A percentile compares a stretch with the other conserved stretches of the same genome.
Conservation (phyloP, 2,329 filamentous ascomycete species). For the Epichloe sp. region DNA sequence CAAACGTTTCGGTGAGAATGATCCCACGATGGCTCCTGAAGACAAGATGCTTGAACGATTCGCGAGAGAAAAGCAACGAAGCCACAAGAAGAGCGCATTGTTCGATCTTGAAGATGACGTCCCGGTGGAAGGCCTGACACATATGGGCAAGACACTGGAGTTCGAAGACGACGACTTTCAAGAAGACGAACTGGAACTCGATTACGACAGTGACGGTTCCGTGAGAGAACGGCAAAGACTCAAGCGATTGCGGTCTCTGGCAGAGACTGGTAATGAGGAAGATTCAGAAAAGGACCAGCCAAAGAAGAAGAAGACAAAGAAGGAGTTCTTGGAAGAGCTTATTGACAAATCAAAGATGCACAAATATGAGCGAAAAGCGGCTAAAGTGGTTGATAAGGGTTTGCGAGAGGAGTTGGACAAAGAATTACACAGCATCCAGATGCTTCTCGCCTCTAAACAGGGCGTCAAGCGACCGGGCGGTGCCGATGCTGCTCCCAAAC, state of each 20-base stretch:
- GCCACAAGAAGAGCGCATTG: conserved; percentile 61
- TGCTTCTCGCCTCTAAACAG: conserved; percentile 45
- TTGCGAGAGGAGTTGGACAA: conserved; percentile 73
- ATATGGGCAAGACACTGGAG: conserved; percentile 63
- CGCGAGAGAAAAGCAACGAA: conserved; percentile 70
- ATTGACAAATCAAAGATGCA: conserved; percentile 94
- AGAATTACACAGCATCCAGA: conserved; percentile 63
- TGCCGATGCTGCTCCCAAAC: conserved; percentile 11
- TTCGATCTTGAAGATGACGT: conserved; percentile 77
- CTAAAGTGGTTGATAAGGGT: conserved; percentile 88
- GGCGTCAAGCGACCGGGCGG: conserved; percentile 24
- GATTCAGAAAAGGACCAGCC: conserved; percentile 43
- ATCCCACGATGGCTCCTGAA: conserved; percentile 85
- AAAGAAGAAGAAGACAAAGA: conserved; percentile 83
- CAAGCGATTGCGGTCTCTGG: conserved; percentile 40
- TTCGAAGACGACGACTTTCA: conserved; percentile 66
- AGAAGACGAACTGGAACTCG: conserved; percentile 55
- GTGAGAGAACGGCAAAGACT: conserved; percentile 40
- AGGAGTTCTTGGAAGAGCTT: conserved; percentile 95
- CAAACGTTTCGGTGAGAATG: conserved; percentile 88
- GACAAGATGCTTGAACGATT: conserved; percentile 87
- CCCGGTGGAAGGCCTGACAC: conserved; percentile 57
- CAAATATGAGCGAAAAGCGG: conserved; percentile 86
- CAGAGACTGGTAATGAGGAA: conserved; percentile 31
- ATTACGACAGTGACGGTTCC: conserved; percentile 43